Evolutionary conservation across 2,329 filamentous ascomycete species (phyloP).

Genomic region (Ciborinia camelliae): DNA sequence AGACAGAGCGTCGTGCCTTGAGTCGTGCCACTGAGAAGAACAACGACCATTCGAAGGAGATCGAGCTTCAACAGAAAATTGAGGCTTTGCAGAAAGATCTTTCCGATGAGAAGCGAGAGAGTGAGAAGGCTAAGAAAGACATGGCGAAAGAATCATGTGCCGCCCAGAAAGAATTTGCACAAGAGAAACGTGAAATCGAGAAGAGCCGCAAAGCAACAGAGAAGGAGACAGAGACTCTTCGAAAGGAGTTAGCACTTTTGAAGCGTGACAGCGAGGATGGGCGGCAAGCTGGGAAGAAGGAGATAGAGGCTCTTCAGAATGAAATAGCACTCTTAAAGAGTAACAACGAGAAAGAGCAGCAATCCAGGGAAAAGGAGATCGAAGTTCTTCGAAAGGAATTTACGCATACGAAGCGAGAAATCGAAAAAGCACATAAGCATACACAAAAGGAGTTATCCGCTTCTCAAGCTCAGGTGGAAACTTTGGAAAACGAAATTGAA

Average conservation of each 20-base stretch:
- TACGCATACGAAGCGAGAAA: constrained; percentile 36
- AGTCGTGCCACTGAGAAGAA: constrained; percentile 51
- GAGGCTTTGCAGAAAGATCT: constrained; percentile 40
- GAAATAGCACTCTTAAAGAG: constrained; percentile 40
- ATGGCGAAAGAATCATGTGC: constrained; percentile 40
- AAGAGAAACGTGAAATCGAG: constrained; percentile 35
- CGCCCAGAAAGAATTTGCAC: constrained; percentile 39
- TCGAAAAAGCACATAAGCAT: constrained; percentile 27
- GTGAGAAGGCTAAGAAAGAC: constrained; percentile 32
- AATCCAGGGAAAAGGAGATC: constrained; percentile 47
- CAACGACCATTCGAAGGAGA: constrained; percentile 42
- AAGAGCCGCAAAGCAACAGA: constrained; percentile 29
- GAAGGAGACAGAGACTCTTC: constrained; percentile 32
- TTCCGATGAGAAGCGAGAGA: constrained; percentile 36
- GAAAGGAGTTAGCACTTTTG: constrained; percentile 39
- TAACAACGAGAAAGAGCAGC: constrained; percentile 44
- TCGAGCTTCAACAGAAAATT: constrained; percentile 43
- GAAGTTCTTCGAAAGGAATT: constrained; percentile 41
- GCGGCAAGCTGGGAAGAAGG: constrained; percentile 36
- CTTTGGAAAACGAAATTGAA: constrained; percentile 33
- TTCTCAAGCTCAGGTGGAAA: constrained; percentile 62
- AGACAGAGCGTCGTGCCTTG: constrained; percentile 71
- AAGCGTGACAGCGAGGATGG: constrained; percentile 43
- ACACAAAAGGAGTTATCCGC: constrained; percentile 34
- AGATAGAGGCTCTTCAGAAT: constrained; percentile 35